Evolutionary conservation across 805 yeast genomes (phyloP), one percentile per base, ranked within the genome.

Genomic region (Saturnispora galanensis): DNA sequence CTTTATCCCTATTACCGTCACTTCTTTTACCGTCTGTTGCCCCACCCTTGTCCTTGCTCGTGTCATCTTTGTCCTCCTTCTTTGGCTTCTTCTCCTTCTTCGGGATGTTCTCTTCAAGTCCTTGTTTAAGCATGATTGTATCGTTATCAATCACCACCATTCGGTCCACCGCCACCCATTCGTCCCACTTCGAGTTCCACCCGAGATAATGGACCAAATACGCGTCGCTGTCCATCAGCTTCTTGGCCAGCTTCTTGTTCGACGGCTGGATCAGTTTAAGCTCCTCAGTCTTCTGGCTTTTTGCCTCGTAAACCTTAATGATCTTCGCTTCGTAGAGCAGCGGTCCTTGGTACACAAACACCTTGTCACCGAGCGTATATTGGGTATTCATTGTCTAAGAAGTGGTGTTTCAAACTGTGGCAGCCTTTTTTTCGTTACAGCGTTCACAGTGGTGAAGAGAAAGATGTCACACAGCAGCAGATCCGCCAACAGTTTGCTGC

Each of bases 121-220:
- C 79, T 51, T 78, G 74, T 60, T 81, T 85, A 41, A 77, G 63
- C 40, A 71, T 66, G 43, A 82, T 53, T 55, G 84, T 87, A 51
- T 82, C 95, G 29, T 77, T 81, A 41, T 73, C 83, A 56, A 69
- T 70, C 50, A 77, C 81, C 56, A 85, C 67, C 5, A 90, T 73
- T 31, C 97, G 66, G 34, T 76, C 79, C 7, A 64, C 62, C 1
- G 75, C 73, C 1, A 90, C 90, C 98, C 98, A 90, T 62, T 90
- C 98, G 59, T 90, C 97, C 96, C 96, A 90, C 47, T 88, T 79
- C 13, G 81, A 64, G 56, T 89, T 90, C 98, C 98, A 90, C 3
- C 98, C 97, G 53, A 81, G 83, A 63, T 90, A 90, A 58, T 93
- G 98, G 13, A 90, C 76, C 52, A 69, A 79, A 62, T 78, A 89